Percentiles rank a stretch among this genome's conserved stretches.
Evolutionary conservation across 805 yeast genomes (phyloP).

Genomic region (Monosporozyma yasuniensis): DNA sequence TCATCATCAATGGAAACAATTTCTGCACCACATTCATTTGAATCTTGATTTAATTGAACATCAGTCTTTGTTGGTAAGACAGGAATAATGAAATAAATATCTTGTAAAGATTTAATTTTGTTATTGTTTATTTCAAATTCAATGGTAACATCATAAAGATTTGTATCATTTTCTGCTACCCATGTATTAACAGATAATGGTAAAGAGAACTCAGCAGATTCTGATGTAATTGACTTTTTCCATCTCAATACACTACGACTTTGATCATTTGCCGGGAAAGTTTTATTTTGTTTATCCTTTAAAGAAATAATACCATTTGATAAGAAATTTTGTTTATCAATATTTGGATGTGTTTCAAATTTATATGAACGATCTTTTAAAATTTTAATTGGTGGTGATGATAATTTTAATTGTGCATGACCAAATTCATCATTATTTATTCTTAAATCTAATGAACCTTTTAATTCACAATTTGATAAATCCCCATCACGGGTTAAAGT

Average conservation of each 20-base stretch:
- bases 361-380: slow-evolving; percentile 42
- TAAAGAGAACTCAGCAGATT: slow-evolving; percentile 37
- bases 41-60: slow-evolving; percentile 41
- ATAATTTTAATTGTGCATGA: slow-evolving; percentile 52
- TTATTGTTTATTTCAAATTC: slow-evolving; percentile 69
- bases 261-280: slow-evolving; percentile 88
- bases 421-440: slow-evolving; percentile 69
- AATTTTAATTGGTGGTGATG: slow-evolving; percentile 32
- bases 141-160: slow-evolving; percentile 61
- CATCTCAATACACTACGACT: slow-evolving; percentile 87
- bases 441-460: slow-evolving; percentile 86
- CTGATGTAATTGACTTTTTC: slow-evolving; percentile 64
- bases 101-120: slow-evolving; percentile 32
- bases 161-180: slow-evolving; percentile 39
- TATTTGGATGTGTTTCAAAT: slow-evolving; percentile 93
- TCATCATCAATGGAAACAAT: slow-evolving; percentile 53
- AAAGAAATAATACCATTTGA: slow-evolving; percentile 52
- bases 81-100: slow-evolving; percentile 53
- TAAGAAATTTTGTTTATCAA: slow-evolving; percentile 67
- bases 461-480: slow-evolving; percentile 59
- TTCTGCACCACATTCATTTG: slow-evolving; percentile 44
- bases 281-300: slow-evolving; percentile 57
- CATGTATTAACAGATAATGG: slow-evolving; percentile 80
- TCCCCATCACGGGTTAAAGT: slow-evolving; percentile 80
- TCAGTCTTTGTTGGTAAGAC: slow-evolving; percentile 45